Evolutionary conservation across 192 early-diverging fungal species (phyloP), one percentile per base, ranked within the genome.

Genomic region (Gonapodya sp.): DNA sequence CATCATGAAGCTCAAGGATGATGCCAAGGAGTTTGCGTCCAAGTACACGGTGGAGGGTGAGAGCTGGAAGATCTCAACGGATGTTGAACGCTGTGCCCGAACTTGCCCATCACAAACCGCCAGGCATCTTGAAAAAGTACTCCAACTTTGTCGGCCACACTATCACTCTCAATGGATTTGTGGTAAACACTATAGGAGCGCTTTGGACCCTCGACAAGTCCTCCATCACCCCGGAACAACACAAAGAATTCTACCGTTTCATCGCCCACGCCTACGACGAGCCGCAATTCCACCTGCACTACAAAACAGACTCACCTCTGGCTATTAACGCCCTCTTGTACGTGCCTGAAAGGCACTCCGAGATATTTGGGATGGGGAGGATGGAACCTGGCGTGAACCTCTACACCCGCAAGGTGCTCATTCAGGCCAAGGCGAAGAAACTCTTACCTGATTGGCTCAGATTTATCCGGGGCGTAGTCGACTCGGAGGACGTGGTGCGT

Each of bases 81-180:
- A 24, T 24, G 46, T 16, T 16, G 46, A 24, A 24, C 46, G 8
- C 46, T 64, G 24, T 8, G 8, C 46, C 8, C 8, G 8, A 64
- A 64, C 24, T 64, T 24, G 24, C 46, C 46, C 8, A 64, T 64
- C 8, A 64, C 46, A 64, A n/a, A n/a, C n/a, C n/a, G n/a, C n/a
- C 46, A 64, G 46, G 46, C n/a, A 91, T 92, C 78, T 87, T 92
- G 83, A 91, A 91, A 36, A 89, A 90, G 79, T 92, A 92, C 83
- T 91, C 89, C 79, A 90, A 90, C 84, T 92, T 92, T 83, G 87
- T 92, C 31, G 87, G 86, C 8, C 91, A 88, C 78, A 88, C 90
- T 1, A 89, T 92, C 80, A 84, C 85, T 72, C 84, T 92, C 80
- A 91, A 91, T 73, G 86, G 81, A 78, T 85, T 83, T 31, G 82